A percentile compares a stretch with the other conserved stretches of the same genome.
Conservation (phyloP, 352 stramenopile genomes). For the Pilasporangium apinafurcum region DNA sequence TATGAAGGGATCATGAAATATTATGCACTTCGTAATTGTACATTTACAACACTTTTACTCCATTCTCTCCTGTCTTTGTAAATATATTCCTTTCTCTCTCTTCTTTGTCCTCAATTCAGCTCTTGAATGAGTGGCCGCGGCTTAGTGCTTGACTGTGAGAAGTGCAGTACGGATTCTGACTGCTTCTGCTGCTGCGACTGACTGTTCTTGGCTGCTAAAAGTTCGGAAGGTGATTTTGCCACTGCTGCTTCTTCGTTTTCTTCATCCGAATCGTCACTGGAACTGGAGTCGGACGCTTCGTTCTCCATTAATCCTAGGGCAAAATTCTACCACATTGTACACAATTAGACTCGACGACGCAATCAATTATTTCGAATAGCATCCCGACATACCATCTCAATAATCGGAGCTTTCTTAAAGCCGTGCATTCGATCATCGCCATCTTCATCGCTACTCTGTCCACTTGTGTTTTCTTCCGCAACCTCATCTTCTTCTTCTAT, state of each 20-base stretch:
- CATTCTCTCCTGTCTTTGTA: too few species aligned
- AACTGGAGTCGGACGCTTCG: conserved; percentile 12
- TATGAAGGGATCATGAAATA: too few species aligned
- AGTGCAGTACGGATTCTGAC: conserved; percentile 24
- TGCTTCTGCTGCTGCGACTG: too few species aligned
- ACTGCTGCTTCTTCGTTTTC: conserved; percentile 9
- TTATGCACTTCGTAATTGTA: too few species aligned
- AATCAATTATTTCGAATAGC: not conserved
- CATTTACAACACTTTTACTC: too few species aligned
- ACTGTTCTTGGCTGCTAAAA: too few species aligned
- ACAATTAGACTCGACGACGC: not conserved
- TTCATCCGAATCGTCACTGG: conserved; percentile 13
- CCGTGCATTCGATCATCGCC: conserved; percentile 61
- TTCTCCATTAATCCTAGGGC: conserved; percentile 65
- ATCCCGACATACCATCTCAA: conserved; percentile 54
- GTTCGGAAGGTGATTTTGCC: conserved; percentile 16
- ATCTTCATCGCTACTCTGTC: conserved; percentile 10
- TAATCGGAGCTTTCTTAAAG: too few species aligned
- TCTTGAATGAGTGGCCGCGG: conserved; percentile 66
- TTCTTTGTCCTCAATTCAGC: conserved; percentile 29
- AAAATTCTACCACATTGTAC: conserved; percentile 45
- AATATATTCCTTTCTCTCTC: not conserved
- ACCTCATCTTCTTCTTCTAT: conserved; percentile 16
- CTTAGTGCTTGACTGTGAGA: conserved; percentile 30
- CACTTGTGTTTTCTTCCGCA: not conserved